Conservation (phyloP, 2,329 filamentous ascomycete species). For the Drechslera avenae region DNA sequence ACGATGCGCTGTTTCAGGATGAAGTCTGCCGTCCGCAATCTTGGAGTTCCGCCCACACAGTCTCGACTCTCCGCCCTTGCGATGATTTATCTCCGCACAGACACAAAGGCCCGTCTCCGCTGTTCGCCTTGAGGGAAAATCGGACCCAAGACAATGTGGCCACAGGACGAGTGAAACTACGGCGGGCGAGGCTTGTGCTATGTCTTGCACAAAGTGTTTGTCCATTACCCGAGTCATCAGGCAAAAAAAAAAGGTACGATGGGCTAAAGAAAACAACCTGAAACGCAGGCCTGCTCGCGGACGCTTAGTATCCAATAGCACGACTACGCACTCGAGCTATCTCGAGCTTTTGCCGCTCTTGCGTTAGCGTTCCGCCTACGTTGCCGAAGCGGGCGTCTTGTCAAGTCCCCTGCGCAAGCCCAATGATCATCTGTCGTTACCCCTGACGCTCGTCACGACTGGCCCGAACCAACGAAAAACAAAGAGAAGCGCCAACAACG, state of each 20-base stretch:
- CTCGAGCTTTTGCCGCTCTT: constrained; percentile 15
- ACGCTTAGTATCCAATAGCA: constrained; percentile 20
- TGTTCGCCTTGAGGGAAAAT: background rate
- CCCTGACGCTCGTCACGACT: constrained; percentile 29
- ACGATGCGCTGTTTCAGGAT: constrained; percentile 23
- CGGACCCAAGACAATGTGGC: constrained; percentile 21
- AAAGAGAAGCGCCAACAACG: constrained; percentile 23
- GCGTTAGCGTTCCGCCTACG: constrained; percentile 21
- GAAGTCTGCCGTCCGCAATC: constrained; percentile 20
- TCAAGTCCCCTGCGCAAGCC: constrained; percentile 30
- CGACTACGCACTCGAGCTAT: constrained; percentile 3
- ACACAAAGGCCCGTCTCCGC: constrained; percentile 18
- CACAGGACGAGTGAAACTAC: constrained; percentile 23
- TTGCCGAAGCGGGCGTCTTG: constrained; percentile 25
- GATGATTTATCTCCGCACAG: constrained; percentile 17
- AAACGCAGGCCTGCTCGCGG: constrained; percentile 27
- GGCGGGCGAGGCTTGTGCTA: constrained; percentile 21
- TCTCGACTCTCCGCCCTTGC: constrained; percentile 23
- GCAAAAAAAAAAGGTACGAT: constrained; percentile 12
- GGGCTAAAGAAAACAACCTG: constrained; percentile 25
- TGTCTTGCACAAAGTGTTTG: constrained; percentile 20
- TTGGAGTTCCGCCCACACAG: constrained; percentile 17
- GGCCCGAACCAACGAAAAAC: constrained; percentile 20
- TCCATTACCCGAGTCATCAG: constrained; percentile 9
- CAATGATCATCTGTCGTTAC: constrained; percentile 24